A percentile compares a stretch with the other conserved stretches of the same genome.
Evolutionary conservation across 1,284 basidiomycete species (phyloP).

Genomic region (Anthracocystis walkeri): DNA sequence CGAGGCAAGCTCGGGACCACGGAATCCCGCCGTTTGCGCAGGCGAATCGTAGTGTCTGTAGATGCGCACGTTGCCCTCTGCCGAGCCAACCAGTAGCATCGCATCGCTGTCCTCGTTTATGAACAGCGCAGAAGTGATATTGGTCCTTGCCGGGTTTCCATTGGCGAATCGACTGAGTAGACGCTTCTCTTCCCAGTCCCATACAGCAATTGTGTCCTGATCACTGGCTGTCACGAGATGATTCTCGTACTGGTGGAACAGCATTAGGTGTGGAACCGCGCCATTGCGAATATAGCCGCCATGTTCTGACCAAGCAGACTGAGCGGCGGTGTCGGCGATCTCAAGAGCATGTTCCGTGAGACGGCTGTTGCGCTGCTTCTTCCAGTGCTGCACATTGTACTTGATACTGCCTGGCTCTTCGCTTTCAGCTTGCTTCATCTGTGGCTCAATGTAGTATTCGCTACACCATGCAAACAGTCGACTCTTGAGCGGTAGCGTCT

Average conservation of each 20-base stretch:
- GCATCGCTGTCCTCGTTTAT: conserved; percentile 96
- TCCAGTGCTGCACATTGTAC: conserved; percentile 96
- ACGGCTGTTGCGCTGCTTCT: conserved; percentile 88
- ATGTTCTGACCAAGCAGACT: conserved; percentile 80
- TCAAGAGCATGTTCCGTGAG: conserved; percentile 78
- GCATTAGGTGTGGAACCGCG: conserved; percentile 72
- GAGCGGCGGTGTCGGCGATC: conserved; percentile 79
- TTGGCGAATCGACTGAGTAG: conserved; percentile 87
- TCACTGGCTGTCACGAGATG: conserved; percentile 89
- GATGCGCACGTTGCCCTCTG: conserved; percentile 90
- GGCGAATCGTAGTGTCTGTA: conserved; percentile 82
- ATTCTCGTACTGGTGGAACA: conserved; percentile 92
- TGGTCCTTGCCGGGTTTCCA: conserved; percentile 83
- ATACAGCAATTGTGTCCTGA: conserved; percentile 88
- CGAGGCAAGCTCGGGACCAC: conserved; percentile 83
- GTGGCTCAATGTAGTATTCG: conserved; percentile 97
- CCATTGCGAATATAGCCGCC: conserved; percentile 79
- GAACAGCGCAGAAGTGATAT: conserved; percentile 89
- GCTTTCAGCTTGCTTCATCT: conserved; percentile 78
- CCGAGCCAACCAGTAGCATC: conserved; percentile 85
- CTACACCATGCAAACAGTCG: conserved; percentile 94
- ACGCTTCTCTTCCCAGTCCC: conserved; percentile 89
- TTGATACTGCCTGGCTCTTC: conserved; percentile 93
- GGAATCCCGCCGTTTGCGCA: conserved; percentile 40
- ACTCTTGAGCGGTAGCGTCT: conserved; percentile 85